Conservation (phyloP, 257 asterid species). For the Primulina tabacum region DNA sequence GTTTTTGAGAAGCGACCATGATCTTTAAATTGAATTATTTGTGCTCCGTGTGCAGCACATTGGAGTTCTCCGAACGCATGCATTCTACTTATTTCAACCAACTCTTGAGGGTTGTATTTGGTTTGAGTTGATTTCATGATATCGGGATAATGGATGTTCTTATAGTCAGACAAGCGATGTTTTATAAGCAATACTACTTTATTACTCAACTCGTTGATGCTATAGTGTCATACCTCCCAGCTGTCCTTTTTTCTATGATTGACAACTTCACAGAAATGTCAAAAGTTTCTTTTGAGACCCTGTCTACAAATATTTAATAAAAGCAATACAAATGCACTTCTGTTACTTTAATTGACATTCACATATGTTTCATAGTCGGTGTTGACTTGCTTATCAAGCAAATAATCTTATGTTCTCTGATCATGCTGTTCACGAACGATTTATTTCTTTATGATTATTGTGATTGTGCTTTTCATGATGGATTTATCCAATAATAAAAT, state of each 20-base stretch:
- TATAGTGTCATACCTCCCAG: too few species aligned
- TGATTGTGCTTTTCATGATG: conserved; percentile 1
- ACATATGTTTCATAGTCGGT: not conserved
- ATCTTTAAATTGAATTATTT: too few species aligned
- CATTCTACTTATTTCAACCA: not conserved
- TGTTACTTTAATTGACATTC: not conserved
- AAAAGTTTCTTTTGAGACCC: too few species aligned
- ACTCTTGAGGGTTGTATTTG: not conserved
- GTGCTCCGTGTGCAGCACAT: not conserved
- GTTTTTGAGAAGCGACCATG: too few species aligned
- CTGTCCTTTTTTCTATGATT: not conserved
- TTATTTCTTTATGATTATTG: not conserved
- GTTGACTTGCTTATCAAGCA: not conserved
- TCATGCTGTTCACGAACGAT: not conserved
- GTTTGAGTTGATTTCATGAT: too few species aligned
- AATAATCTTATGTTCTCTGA: not conserved
- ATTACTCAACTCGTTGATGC: too few species aligned
- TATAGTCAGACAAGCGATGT: too few species aligned
- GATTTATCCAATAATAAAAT: not conserved
- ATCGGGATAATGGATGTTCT: not conserved
- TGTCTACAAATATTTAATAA: not conserved
- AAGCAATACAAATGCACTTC: not conserved
- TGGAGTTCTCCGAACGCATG: not conserved
- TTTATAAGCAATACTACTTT: too few species aligned
- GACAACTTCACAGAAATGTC: too few species aligned